phyloP scores from a whole-genome alignment of 768 basidiomycete species.

The Fomitopsis pulvina region DNA sequence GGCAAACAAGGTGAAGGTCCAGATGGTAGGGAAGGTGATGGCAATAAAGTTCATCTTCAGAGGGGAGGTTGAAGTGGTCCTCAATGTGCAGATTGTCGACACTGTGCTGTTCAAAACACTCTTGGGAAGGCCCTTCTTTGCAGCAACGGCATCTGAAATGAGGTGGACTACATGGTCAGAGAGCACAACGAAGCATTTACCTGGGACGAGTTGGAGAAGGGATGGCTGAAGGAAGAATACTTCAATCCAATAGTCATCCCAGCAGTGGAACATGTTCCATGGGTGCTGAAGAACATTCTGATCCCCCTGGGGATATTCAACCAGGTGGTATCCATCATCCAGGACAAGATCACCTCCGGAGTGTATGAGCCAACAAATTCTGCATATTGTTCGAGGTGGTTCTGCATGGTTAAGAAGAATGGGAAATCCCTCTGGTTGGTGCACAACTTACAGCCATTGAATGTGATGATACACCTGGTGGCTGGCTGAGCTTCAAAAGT shows the following conservation, averaged over 20 bases:
- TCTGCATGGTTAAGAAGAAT: conserved; percentile 16
- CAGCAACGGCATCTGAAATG: conserved; percentile 1
- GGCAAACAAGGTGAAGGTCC: conserved; percentile 9
- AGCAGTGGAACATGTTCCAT: too few species aligned
- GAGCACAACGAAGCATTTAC: conserved; percentile 25
- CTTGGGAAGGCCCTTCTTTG: conserved; percentile 1
- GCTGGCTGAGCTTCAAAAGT: too few species aligned
- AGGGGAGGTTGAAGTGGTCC: too few species aligned
- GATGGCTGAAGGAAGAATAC: conserved; percentile 25
- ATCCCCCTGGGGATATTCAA: conserved; percentile 19
- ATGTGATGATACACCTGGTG: too few species aligned
- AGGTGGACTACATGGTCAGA: conserved; percentile 6
- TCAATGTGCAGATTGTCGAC: too few species aligned
- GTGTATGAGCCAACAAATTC: conserved; percentile 22
- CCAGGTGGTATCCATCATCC: conserved; percentile 26
- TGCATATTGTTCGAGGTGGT: conserved; percentile 19
- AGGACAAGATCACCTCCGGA: conserved; percentile 27
- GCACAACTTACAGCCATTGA: conserved; percentile 19
- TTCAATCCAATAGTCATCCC: conserved; percentile 27
- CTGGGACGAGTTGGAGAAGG: conserved; percentile 31
- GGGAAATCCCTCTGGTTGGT: conserved; percentile 4
- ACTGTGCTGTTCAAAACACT: conserved; percentile 5
- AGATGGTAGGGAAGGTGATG: too few species aligned
- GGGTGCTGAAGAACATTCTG: too few species aligned
- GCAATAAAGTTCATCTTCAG: too few species aligned